These are phyloP conservation scores for Mycosphaerella sp. DNA, from an alignment of 2,329 filamentous ascomycete genomes.

Conservation along the genomic window DNA sequence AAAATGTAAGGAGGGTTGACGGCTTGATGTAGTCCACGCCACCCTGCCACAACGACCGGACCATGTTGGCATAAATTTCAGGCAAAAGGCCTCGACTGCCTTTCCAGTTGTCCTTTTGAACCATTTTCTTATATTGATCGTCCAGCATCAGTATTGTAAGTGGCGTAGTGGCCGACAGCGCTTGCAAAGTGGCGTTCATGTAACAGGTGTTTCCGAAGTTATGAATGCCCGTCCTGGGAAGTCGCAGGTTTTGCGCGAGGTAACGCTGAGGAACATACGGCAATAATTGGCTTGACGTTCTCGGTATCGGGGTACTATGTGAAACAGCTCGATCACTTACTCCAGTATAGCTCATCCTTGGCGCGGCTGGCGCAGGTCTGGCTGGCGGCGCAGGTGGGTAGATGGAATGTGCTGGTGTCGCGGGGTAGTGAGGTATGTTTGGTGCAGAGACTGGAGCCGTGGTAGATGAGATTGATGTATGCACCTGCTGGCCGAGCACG, in stretches of 20 bases:
- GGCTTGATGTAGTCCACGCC: conserved; percentile 45
- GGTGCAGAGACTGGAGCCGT: conserved; percentile 30
- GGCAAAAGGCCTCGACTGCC: conserved; percentile 59
- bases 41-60: conserved; percentile 58
- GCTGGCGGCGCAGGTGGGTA: conserved; percentile 42
- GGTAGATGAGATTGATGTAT: conserved; percentile 20
- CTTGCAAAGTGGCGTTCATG: conserved; percentile 85
- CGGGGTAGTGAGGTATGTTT: conserved; percentile 28
- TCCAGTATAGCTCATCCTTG: conserved; percentile 69
- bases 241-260: conserved; percentile 39
- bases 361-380: conserved; percentile 53
- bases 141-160: conserved; percentile 59
- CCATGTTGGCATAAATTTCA: conserved; percentile 55
- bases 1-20: conserved; percentile 51
- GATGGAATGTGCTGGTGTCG: conserved; percentile 31
- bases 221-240: conserved; percentile 65
- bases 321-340: conserved; percentile 54
- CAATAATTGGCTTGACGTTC: conserved; percentile 36
- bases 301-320: conserved; percentile 31
- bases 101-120: conserved; percentile 58
- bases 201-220: conserved; percentile 86
- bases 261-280: conserved; percentile 44
- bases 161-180: conserved; percentile 64
- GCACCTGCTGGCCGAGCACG: background rate
- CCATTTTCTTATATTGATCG: conserved; percentile 55